A percentile compares a stretch with the other conserved stretches of the same genome.
Evolutionary conservation across 2,329 filamentous ascomycete species (phyloP).

Genomic region (Ophiostoma ips): DNA sequence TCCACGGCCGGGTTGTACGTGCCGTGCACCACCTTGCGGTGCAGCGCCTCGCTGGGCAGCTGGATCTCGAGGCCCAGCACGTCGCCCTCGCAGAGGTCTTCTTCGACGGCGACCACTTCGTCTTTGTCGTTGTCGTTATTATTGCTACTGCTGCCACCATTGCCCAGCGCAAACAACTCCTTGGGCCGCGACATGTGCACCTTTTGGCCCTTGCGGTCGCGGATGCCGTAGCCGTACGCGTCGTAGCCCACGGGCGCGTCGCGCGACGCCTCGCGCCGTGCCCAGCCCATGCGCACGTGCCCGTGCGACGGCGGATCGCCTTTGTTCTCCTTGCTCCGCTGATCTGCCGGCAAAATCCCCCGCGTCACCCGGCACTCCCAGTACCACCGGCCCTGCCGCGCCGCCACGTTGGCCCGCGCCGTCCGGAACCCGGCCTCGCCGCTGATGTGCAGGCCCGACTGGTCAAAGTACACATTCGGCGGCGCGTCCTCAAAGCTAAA

Average conservation of each 20-base stretch:
- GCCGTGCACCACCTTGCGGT: constrained; percentile 77
- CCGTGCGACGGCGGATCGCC: constrained; percentile 35
- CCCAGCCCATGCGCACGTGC: constrained; percentile 77
- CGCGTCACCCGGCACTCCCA: constrained; percentile 85
- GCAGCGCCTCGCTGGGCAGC: constrained; percentile 70
- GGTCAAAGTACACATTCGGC: constrained; percentile 70
- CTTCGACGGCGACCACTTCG: constrained; percentile 27
- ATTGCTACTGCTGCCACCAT: neutral
- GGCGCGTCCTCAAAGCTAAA: constrained; percentile 91
- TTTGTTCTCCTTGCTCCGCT: constrained; percentile 10
- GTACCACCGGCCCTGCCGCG: constrained; percentile 80
- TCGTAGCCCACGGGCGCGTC: constrained; percentile 80
- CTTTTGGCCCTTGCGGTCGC: constrained; percentile 80
- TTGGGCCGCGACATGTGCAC: constrained; percentile 90
- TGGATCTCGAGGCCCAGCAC: constrained; percentile 90
- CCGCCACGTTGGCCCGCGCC: constrained; percentile 78
- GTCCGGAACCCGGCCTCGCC: constrained; percentile 90
- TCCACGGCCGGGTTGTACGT: constrained; percentile 81
- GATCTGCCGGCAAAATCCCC: constrained; percentile 33
- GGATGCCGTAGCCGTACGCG: constrained; percentile 85
- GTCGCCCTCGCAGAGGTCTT: constrained; percentile 76
- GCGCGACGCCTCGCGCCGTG: constrained; percentile 63
- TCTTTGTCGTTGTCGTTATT: neutral
- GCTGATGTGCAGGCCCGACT: constrained; percentile 61
- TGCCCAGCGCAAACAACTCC: constrained; percentile 39